phyloP scores from a whole-genome alignment of 2,329 filamentous ascomycete genomes.

The Fusarium goolgardi region DNA sequence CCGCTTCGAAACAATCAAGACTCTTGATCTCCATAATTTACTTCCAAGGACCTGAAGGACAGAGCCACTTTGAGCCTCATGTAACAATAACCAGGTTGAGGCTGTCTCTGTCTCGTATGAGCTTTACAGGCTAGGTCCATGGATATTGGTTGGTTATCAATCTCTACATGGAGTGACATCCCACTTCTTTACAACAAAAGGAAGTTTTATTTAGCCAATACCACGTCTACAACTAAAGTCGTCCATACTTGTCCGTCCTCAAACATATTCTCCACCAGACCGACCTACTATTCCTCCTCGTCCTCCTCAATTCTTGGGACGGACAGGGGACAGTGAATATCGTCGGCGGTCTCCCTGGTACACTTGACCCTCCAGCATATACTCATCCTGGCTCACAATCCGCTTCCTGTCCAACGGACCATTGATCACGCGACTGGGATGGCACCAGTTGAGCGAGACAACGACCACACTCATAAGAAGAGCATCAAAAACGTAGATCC shows the following conservation, averaged over 20 bases:
- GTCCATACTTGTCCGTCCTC: conserved; percentile 5
- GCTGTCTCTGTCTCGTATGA: conserved; percentile 22
- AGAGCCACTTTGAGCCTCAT: conserved; percentile 35
- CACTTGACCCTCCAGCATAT: conserved; percentile 43
- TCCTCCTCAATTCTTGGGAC: conserved; percentile 14
- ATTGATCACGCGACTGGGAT: conserved; percentile 46
- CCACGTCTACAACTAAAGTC: neutral
- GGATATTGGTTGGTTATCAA: conserved; percentile 10
- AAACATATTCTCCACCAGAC: neutral
- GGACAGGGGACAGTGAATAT: conserved; percentile 28
- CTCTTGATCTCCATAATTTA: conserved; percentile 22
- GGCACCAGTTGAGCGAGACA: conserved; percentile 46
- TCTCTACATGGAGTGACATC: conserved; percentile 1
- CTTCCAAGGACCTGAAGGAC: conserved; percentile 12
- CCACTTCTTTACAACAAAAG: conserved; percentile 23
- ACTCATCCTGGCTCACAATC: conserved; percentile 42
- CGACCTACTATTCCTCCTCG: neutral
- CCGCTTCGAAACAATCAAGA: neutral
- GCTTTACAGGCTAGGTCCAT: conserved; percentile 6
- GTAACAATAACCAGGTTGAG: conserved; percentile 3
- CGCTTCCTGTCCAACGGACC: conserved; percentile 32
- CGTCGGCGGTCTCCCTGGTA: conserved; percentile 13
- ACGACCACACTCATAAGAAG: conserved; percentile 50
- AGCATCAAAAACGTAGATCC: conserved; percentile 55
- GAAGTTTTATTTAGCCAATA: conserved; percentile 13